Percentiles rank a stretch among this genome's conserved stretches.
These are phyloP conservation scores for Iris pallida DNA, from an alignment of 116 monocot species.

Conservation along the genomic window DNA sequence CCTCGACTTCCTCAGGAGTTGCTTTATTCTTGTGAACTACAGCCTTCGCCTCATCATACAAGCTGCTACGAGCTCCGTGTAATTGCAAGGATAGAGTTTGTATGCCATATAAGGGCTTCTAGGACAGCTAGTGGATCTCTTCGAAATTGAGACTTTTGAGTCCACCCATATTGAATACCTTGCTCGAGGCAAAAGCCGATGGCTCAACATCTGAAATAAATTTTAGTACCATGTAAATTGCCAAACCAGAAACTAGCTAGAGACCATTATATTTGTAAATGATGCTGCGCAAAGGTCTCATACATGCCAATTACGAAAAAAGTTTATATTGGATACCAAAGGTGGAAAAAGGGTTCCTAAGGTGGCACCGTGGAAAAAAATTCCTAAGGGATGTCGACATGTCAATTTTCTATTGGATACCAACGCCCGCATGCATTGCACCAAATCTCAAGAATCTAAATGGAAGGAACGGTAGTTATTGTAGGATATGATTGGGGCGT, in stretches of 20 bases:
- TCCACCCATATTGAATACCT: constrained; percentile 96
- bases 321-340: not conserved
- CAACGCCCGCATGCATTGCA: not conserved
- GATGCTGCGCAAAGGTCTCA: not conserved
- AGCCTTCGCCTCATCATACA: constrained; percentile 89
- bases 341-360: not conserved
- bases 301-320: not conserved
- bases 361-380: not conserved
- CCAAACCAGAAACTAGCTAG: not conserved
- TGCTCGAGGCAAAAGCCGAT: constrained; percentile 87
- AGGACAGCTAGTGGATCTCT: constrained; percentile 92
- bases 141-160: constrained; percentile 92
- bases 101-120: constrained; percentile 93
- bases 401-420: not conserved
- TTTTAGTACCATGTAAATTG: constrained; percentile 4
- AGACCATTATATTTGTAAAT: not conserved
- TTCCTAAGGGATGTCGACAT: not conserved
- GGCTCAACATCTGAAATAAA: constrained; percentile 72
- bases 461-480: too few species aligned
- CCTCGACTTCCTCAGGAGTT: constrained; percentile 75
- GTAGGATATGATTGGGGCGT: too few species aligned
- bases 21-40: constrained; percentile 91
- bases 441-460: not conserved
- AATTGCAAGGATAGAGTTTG: constrained; percentile 75
- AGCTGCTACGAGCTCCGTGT: constrained; percentile 89